Evolutionary conservation across 768 basidiomycete species (phyloP).

Genomic region (Hygrocybe punicea): DNA sequence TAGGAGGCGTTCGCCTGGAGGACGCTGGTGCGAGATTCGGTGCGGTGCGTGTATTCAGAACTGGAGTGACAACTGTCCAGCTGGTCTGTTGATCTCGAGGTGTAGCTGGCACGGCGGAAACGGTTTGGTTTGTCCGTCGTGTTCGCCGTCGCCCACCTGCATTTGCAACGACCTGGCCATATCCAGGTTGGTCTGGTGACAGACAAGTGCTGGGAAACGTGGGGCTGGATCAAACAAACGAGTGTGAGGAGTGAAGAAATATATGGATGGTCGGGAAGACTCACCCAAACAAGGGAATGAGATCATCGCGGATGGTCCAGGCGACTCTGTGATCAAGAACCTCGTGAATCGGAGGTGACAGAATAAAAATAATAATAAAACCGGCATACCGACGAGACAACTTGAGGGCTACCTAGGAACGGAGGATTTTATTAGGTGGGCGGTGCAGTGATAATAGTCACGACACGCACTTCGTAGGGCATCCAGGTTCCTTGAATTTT

Average conservation of each 20-base stretch:
- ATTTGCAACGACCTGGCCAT: slow-evolving; percentile 73
- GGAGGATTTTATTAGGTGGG: slow-evolving; percentile 10
- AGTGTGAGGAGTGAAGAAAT: slow-evolving; percentile 8
- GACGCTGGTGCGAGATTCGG: background rate
- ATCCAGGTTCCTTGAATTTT: slow-evolving; percentile 95
- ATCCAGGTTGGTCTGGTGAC: slow-evolving; percentile 81
- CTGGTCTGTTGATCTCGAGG: slow-evolving; percentile 27
- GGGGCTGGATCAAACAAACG: slow-evolving; percentile 49
- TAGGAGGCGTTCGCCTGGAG: background rate
- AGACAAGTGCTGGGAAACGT: slow-evolving; percentile 82
- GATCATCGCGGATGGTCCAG: slow-evolving; percentile 82
- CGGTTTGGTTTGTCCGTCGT: slow-evolving; percentile 44
- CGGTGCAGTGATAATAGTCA: slow-evolving; percentile 6
- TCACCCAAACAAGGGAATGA: slow-evolving; percentile 86
- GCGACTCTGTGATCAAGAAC: slow-evolving; percentile 60
- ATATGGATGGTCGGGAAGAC: slow-evolving; percentile 14
- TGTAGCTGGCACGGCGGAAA: slow-evolving; percentile 17
- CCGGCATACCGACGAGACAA: slow-evolving; percentile 77
- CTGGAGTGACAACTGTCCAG: slow-evolving; percentile 50
- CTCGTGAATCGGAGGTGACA: slow-evolving; percentile 15
- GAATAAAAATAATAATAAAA: slow-evolving; percentile 13
- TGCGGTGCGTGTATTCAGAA: background rate
- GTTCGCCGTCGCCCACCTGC: slow-evolving; percentile 59
- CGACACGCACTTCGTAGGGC: slow-evolving; percentile 70
- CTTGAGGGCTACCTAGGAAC: slow-evolving; percentile 65